A percentile compares a stretch with the other conserved stretches of the same genome.
These are phyloP conservation scores for Penicillium corylophilum DNA, from an alignment of 2,329 filamentous ascomycete species.

Conservation along the genomic window DNA sequence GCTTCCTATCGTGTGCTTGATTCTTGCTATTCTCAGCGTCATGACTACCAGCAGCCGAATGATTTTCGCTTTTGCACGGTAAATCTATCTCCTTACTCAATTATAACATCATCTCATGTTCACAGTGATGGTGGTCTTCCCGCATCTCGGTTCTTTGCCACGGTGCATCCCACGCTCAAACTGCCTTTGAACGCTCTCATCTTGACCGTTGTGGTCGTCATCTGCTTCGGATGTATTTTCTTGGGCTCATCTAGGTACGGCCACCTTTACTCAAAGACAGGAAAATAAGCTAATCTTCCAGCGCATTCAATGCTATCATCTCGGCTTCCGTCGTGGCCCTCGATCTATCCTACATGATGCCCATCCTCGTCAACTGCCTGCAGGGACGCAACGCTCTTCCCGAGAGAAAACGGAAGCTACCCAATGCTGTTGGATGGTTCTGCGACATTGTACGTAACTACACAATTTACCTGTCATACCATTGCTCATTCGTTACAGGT, in stretches of 20 bases:
- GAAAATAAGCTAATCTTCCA: slow-evolving; percentile 22
- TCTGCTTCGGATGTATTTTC: slow-evolving; percentile 68
- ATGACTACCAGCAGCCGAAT: slow-evolving; percentile 39
- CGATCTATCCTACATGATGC: slow-evolving; percentile 71
- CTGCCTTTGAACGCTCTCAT: slow-evolving; percentile 66
- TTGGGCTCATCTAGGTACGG: slow-evolving; percentile 55
- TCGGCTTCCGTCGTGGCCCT: slow-evolving; percentile 70
- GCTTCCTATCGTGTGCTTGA: slow-evolving; percentile 33
- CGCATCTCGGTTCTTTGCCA: slow-evolving; percentile 58
- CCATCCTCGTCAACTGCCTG: slow-evolving; percentile 66
- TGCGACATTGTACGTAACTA: slow-evolving; percentile 51
- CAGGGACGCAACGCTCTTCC: slow-evolving; percentile 65
- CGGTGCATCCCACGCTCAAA: slow-evolving; percentile 59
- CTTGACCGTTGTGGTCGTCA: slow-evolving; percentile 59
- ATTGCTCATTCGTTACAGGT: slow-evolving; percentile 39
- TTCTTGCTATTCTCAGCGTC: slow-evolving; percentile 34
- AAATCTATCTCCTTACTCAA: background rate
- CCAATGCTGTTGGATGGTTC: slow-evolving; percentile 57
- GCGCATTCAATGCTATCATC: slow-evolving; percentile 70
- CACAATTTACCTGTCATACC: background rate
- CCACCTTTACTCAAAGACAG: slow-evolving; percentile 1
- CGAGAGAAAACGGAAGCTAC: slow-evolving; percentile 57
- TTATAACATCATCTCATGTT: background rate
- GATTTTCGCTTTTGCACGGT: slow-evolving; percentile 38
- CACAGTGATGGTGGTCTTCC: slow-evolving; percentile 64